Evolutionary conservation across 306 rosid species (phyloP).

Genomic region (Spatholobus suberectus): DNA sequence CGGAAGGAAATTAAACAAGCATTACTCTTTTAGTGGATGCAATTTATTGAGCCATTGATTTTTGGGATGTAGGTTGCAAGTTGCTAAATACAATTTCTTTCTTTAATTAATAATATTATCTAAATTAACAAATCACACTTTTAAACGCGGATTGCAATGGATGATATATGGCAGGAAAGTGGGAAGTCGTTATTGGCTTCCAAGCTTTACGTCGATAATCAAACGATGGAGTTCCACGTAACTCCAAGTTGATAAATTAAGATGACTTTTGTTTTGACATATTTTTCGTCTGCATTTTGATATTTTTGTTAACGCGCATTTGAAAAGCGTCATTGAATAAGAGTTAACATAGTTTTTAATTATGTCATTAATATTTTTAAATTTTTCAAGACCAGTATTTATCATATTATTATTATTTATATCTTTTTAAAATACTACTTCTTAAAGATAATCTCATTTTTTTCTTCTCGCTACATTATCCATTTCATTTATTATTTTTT

Average conservation of each 20-base stretch:
- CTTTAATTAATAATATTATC: background rate
- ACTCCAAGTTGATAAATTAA: background rate
- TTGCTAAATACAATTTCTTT: background rate
- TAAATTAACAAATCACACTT: background rate
- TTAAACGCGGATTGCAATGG: background rate
- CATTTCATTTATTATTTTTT: too few relatives aligned
- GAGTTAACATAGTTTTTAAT: background rate
- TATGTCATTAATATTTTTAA: too few relatives aligned
- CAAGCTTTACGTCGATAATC: background rate
- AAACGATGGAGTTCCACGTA: background rate
- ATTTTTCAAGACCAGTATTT: too few relatives aligned
- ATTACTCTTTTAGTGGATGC: background rate
- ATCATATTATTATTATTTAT: too few relatives aligned
- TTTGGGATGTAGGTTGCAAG: background rate
- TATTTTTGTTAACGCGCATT: background rate
- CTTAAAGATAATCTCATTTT: too few relatives aligned
- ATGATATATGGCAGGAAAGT: background rate
- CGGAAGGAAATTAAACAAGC: background rate
- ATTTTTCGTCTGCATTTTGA: background rate
- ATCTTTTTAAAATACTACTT: too few relatives aligned
- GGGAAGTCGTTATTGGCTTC: background rate
- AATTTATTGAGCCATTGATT: background rate
- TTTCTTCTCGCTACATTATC: background rate
- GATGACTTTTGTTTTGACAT: background rate
- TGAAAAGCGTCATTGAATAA: background rate